phyloP scores from a whole-genome alignment of 331 rosid species.

The Telfairia occidentalis region DNA sequence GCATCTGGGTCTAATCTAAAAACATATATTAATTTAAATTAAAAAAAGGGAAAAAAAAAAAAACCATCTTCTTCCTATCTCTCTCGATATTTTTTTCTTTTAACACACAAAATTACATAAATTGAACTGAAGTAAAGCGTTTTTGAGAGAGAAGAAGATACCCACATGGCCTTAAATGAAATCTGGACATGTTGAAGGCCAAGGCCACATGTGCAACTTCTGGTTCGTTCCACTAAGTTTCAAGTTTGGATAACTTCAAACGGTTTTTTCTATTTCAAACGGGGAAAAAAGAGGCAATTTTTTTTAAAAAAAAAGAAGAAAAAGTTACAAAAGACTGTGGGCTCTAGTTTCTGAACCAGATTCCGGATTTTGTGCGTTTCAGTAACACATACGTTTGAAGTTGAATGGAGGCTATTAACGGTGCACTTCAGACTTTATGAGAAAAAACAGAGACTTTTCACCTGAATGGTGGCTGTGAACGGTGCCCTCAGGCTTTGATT shows the following conservation, averaged over 20 bases:
- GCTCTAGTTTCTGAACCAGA: conserved; percentile 30
- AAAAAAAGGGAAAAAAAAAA: background rate
- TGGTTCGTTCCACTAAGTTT: conserved; percentile 48
- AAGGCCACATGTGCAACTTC: conserved; percentile 30
- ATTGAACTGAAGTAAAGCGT: background rate
- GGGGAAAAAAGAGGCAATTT: no score
- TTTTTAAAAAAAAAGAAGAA: background rate
- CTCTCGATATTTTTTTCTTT: conserved; percentile 13
- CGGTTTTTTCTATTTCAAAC: no score
- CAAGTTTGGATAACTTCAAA: conserved; percentile 47
- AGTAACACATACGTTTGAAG: conserved; percentile 34
- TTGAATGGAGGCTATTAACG: conserved; percentile 53
- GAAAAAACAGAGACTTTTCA: background rate
- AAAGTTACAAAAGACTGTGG: conserved; percentile 43
- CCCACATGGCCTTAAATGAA: conserved; percentile 8
- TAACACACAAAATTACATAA: background rate
- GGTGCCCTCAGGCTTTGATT: conserved; percentile 39
- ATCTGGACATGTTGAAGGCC: background rate
- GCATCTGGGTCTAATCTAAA: background rate
- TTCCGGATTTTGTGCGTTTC: conserved; percentile 51
- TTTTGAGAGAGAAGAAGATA: background rate
- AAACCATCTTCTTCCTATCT: conserved; percentile 25
- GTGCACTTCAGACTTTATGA: conserved; percentile 39
- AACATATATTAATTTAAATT: background rate
- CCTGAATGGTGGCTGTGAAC: conserved; percentile 45